A percentile compares a stretch with the other conserved stretches of the same genome.
phyloP scores from a whole-genome alignment of 2,329 filamentous ascomycete species.

The Chrysosporium queenslandicum region DNA sequence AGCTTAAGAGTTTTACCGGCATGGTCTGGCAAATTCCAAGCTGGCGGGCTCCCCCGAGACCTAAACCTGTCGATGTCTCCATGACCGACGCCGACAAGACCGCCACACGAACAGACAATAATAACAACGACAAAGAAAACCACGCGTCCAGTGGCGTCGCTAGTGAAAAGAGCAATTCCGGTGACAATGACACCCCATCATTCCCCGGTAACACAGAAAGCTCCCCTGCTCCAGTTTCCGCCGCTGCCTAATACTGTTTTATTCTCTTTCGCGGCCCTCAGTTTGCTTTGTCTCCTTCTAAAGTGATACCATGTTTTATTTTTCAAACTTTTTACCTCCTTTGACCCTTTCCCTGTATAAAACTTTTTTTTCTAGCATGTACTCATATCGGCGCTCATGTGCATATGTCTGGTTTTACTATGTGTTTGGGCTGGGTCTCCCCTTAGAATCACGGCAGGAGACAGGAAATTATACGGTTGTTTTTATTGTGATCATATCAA shows the following conservation, averaged over 20 bases:
- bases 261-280: background rate
- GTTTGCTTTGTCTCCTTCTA: slow-evolving; percentile 9
- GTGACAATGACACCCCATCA: slow-evolving; percentile 39
- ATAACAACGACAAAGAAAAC: slow-evolving; percentile 47
- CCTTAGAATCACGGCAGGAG: background rate
- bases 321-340: background rate
- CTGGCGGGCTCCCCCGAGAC: slow-evolving; percentile 59
- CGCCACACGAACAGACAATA: slow-evolving; percentile 38
- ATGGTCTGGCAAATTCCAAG: slow-evolving; percentile 69
- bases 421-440: background rate
- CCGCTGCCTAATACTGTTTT: slow-evolving; percentile 14
- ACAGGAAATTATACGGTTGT: background rate
- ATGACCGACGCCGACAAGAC: slow-evolving; percentile 50
- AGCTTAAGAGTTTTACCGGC: slow-evolving; percentile 86
- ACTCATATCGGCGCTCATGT: slow-evolving; percentile 1
- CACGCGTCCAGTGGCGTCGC: slow-evolving; percentile 44
- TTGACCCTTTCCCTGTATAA: background rate
- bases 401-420: background rate
- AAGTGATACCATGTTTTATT: slow-evolving; percentile 9
- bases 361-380: slow-evolving; percentile 5
- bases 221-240: slow-evolving; percentile 43
- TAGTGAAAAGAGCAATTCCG: slow-evolving; percentile 52
- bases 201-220: slow-evolving; percentile 40
- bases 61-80: slow-evolving; percentile 44
- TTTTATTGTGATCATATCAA: background rate